Conservation (phyloP, 495 filamentous ascomycete species). For the Tetracladium setigerum region DNA sequence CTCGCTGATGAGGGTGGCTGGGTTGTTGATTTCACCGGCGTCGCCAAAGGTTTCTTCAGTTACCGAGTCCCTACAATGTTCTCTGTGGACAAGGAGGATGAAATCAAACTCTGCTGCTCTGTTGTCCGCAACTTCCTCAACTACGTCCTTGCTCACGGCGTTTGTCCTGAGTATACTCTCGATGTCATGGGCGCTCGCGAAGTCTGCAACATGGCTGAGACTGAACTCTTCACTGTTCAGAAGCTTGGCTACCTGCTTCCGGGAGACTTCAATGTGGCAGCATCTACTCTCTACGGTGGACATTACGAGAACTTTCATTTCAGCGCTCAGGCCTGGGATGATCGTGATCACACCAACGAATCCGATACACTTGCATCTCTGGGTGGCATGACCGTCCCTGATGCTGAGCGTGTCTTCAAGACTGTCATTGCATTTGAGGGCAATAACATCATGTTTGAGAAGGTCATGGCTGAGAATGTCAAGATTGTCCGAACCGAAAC, state of each 20-base stretch:
- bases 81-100: slow-evolving; percentile 33
- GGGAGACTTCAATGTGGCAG: slow-evolving; percentile 57
- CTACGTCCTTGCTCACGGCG: slow-evolving; percentile 75
- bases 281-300: slow-evolving; percentile 28
- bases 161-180: slow-evolving; percentile 70
- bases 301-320: slow-evolving; percentile 15
- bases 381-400: slow-evolving; percentile 1
- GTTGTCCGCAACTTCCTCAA: slow-evolving; percentile 83
- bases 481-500: neutral
- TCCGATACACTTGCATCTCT: slow-evolving; percentile 7
- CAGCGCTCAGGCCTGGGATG: slow-evolving; percentile 21
- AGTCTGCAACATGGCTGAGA: slow-evolving; percentile 59
- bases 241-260: slow-evolving; percentile 42
- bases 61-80: slow-evolving; percentile 30
- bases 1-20: slow-evolving; percentile 40
- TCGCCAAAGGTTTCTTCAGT: slow-evolving; percentile 65
- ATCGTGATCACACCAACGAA: slow-evolving; percentile 12
- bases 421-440: slow-evolving; percentile 29
- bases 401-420: slow-evolving; percentile 29
- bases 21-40: slow-evolving; percentile 71
- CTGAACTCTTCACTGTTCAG: slow-evolving; percentile 54
- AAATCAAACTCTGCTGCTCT: slow-evolving; percentile 43
- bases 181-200: slow-evolving; percentile 58
- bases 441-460: slow-evolving; percentile 21
- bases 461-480: slow-evolving; percentile 2